These are phyloP conservation scores for Beta vulgaris DNA, from an alignment of 148 eudicot genomes.

Conservation along the genomic window DNA sequence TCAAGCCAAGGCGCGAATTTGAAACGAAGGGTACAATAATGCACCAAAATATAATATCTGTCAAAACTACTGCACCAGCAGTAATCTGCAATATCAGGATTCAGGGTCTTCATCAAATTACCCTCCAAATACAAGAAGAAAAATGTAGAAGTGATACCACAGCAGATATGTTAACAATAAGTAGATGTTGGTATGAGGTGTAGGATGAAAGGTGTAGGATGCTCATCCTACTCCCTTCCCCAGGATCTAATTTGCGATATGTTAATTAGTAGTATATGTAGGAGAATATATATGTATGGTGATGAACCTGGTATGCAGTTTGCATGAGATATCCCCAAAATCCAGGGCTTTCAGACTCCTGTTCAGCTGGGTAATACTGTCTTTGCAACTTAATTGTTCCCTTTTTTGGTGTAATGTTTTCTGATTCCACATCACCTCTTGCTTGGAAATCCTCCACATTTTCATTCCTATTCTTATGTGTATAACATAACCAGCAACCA, in stretches of 20 bases:
- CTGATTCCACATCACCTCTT: conserved; percentile 33
- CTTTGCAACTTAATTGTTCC: conserved; percentile 27
- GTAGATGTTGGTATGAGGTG: no score
- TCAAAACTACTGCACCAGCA: conserved; percentile 68
- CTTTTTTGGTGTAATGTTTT: conserved; percentile 1
- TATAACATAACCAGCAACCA: conserved; percentile 45
- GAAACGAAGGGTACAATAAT: conserved; percentile 64
- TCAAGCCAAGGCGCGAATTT: conserved; percentile 42
- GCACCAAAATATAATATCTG: conserved; percentile 64
- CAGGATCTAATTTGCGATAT: no score
- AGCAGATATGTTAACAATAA: no score
- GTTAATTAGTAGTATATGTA: no score
- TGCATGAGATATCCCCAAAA: conserved; percentile 71
- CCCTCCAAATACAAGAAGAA: not conserved
- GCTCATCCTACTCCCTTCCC: no score
- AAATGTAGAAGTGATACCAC: no score
- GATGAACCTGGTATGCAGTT: conserved; percentile 49
- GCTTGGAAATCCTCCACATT: conserved; percentile 17
- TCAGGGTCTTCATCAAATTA: not conserved
- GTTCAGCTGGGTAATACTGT: conserved; percentile 24
- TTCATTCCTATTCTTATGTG: conserved; percentile 14
- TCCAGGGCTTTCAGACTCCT: conserved; percentile 35
- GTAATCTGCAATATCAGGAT: conserved; percentile 38
- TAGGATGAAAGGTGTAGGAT: no score
- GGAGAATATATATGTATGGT: not conserved